Evolutionary conservation across 768 basidiomycete species (phyloP).

Genomic region (Termitomyces sp.): DNA sequence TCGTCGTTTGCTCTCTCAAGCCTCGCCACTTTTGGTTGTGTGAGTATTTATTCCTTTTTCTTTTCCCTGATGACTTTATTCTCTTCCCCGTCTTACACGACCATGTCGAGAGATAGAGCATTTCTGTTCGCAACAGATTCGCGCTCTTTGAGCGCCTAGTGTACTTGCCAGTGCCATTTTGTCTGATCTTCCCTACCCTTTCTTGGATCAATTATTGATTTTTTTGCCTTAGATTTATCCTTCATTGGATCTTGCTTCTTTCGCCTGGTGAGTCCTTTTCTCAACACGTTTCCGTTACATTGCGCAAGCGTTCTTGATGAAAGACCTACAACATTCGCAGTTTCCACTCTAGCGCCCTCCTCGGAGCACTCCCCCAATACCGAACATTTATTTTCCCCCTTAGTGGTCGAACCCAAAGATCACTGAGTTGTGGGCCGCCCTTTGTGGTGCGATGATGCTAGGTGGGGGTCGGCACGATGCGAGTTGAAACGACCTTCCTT

Average conservation of each 20-base stretch:
- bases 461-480: constrained; percentile 73
- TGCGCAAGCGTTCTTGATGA: constrained; percentile 37
- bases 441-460: constrained; percentile 68
- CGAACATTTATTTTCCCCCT: constrained; percentile 72
- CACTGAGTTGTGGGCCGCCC: constrained; percentile 60
- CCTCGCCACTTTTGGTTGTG: no score
- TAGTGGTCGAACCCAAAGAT: constrained; percentile 67
- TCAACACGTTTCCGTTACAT: neutral
- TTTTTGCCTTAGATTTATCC: neutral
- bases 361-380: constrained; percentile 71
- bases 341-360: constrained; percentile 81
- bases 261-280: neutral
- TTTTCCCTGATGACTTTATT: constrained; percentile 63
- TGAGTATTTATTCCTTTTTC: neutral
- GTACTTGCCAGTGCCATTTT: constrained; percentile 89
- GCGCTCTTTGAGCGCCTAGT: constrained; percentile 57
- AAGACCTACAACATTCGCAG: constrained; percentile 76
- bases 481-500: constrained; percentile 77
- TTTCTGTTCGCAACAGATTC: constrained; percentile 73
- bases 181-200: no score
- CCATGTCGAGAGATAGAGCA: constrained; percentile 80
- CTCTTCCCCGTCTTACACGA: constrained; percentile 92
- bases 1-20: neutral
- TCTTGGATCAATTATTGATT: neutral
- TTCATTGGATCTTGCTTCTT: neutral